Evolutionary conservation across 441 rosid species (phyloP), one percentile per base, ranked within the genome.

Genomic region (Manihot esculenta): DNA sequence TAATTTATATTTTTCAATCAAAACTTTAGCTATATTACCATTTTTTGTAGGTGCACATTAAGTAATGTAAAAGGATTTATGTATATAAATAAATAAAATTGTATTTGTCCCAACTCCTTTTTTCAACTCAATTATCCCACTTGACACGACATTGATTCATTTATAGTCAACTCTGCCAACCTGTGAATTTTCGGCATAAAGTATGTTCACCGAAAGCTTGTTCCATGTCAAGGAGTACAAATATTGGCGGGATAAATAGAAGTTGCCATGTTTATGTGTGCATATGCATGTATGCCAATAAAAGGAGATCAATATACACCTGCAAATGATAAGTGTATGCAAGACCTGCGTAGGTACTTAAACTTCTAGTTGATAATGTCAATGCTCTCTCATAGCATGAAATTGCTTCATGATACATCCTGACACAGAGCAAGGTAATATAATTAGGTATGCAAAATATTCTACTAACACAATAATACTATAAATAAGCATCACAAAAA

Each of bases 311-410:
- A 66, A 26, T 26, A 65, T 84, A 94, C 83, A 94, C 99, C 97
- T 86, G 96, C 83, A 94, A 76, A 82, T 90, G 97, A 66, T 86
- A 90, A 38, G 97, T 88, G 81, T 89, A 92, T 18, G 98, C 98
- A 75, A 94, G 91, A 74, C 99, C 99, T 0, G 96, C 88, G 77
- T 89, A 90, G 53, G 99, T 94, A 81, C 97, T 89, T 82, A 89
- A 81, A 74, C 97, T 92, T 82, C 81, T 84, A 24, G 88, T 80
- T 70, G 97, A 94, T 73, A 92, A 71, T 10, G 94, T 75, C 72
- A 94, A 92, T n/a, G 99, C 97, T 83, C 79, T 86, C 87, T 90
- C 94, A 70, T 94, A 94, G 75, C 81, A 86, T 33, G 84, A 69
- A 66, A 90, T 85, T 65, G 97, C 99, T 77, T 90, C 92, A 49